Evolutionary conservation across 148 eudicot species (phyloP), one percentile per base, ranked within the genome.

Genomic region (Talinum fruticosum): DNA sequence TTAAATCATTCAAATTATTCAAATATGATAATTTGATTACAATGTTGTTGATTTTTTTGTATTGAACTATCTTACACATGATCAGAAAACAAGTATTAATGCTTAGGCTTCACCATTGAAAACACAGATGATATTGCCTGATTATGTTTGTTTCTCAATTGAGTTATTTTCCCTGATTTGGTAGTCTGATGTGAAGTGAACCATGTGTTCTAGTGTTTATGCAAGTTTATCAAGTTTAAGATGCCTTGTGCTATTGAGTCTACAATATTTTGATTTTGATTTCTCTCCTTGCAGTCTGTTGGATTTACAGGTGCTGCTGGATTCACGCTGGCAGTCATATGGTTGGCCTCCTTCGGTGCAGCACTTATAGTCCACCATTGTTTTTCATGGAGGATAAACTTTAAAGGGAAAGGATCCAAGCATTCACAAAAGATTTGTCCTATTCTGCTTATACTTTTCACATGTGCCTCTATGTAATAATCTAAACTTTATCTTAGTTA

Each of bases 231-330:
- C 44, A 3, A 38, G 44, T 38, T 38, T 38, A 15, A 38, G 21
- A 76, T 72, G 14, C 28, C 35, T n/a, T 21, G 5, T 29, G 62
- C 28, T 13, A 59, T 38, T 70, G 7, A 10, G 35, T 35, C n/a
- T 45, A 61, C 33, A 36, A 23, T 47, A 32, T 36, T 28, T 29
- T 77, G 12, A 78, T 83, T 29, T 13, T 84, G 83, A 74, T 77
- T 70, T 51, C 61, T 79, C 54, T 75, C 59, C 81, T 68, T 84
- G 81, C 92, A 96, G 99, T 96, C 99, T 76, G 99, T 96, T 73
- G 97, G 93, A 71, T 93, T 90, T 86, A 96, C 99, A 74, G 99
- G 97, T 80, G 90, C 88, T 76, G 80, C 88, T 79, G 97, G 90
- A 66, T 89, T 89, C 76, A 82, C 86, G 76, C 82, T 96, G 74